Evolutionary conservation across 139 green algal species (phyloP), one percentile per base, ranked within the genome.

Genomic region (Zygnema cylindricum): DNA sequence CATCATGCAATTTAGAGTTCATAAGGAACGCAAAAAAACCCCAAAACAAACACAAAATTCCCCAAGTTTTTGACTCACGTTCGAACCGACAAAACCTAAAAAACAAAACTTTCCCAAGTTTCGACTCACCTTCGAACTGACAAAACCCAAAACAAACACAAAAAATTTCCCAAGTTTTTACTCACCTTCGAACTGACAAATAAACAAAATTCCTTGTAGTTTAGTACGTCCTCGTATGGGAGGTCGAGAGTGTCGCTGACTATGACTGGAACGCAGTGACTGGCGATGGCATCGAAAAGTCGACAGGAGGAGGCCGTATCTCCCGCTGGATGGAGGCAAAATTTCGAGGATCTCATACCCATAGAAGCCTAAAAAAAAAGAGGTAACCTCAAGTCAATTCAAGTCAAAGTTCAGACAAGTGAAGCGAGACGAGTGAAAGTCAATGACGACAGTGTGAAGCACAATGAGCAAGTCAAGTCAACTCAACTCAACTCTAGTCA

Each of bases 331-430:
- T 89, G 79, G 39, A 91, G 81, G 25, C 86, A 91, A 39, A 91
- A 91, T 42, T 89, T 90, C 16, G 86, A 89, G 22, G 1, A 82
- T 49, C 86, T 55, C 86, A 91, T 90, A 35, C 84, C 84, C 35
- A 84, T 25, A 41, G 43, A 22, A 39, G 82, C 69, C 78, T 86
- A 41, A 43, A 79, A 16, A 16, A 16, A 43, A 43, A 79, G 38
- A 79, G 38, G 71, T n/a, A n/a, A n/a, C n/a, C n/a, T n/a, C n/a
- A n/a, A n/a, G n/a, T n/a, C n/a, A n/a, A n/a, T 30, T 35, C 25
- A 30, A 73, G 57, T 30, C 25, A 30, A 35, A 30, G 30, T 73
- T 25, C 57, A 73, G 57, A 30, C 30, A 25, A 73, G 57, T 73
- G 57, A 30, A 25, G 57, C 30, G 57, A 25, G 30, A 73, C 57